Evolutionary conservation across 805 yeast genomes (phyloP), one percentile per base, ranked within the genome.

Genomic region (Naumovozyma dairenensis): DNA sequence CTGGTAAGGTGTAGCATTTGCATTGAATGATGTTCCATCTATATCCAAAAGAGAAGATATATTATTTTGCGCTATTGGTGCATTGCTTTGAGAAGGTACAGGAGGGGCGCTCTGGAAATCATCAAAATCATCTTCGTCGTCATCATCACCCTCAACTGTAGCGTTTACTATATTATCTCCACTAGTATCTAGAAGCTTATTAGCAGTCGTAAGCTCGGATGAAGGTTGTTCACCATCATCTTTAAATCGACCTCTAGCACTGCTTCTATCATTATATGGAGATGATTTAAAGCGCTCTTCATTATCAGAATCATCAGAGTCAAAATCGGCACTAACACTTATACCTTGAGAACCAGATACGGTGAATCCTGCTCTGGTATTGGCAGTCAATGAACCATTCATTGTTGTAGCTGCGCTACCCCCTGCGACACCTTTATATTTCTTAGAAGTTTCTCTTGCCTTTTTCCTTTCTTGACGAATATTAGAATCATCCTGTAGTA

Each of bases 401-500:
- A 58, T 61, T 18, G 61, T 38, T 21, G 58, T 48, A 28, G 57
- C 50, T 5, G 63, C 48, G 26, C 62, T 57, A 17, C 79, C 79
- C 17, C 82, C 80, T 6, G 87, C 74, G 22, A 82, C 79, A 33
- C 87, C 94, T 29, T 78, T 80, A 55, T 78, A 85, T 58, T 86
- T 87, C 59, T 80, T 76, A 22, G 85, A 71, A 45, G 85, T 81
- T 13, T 77, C 80, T 46, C 92, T 74, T n/a, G 96, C 86, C 67
- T 82, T 84, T 59, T 82, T 84, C 42, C 97, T 72, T 58, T 87
- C 97, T 25, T 74, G 63, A 42, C 97, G 73, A 33, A 89, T 77
- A 56, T 66, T 63, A 5, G 68, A 67, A 49, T 85, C 94, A 57
- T 84, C 94, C 46, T 75, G 75, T 45, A 92, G 67, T 45, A 92